phyloP scores from a whole-genome alignment of 129 eudicot species.

The Glebionis coronaria region DNA sequence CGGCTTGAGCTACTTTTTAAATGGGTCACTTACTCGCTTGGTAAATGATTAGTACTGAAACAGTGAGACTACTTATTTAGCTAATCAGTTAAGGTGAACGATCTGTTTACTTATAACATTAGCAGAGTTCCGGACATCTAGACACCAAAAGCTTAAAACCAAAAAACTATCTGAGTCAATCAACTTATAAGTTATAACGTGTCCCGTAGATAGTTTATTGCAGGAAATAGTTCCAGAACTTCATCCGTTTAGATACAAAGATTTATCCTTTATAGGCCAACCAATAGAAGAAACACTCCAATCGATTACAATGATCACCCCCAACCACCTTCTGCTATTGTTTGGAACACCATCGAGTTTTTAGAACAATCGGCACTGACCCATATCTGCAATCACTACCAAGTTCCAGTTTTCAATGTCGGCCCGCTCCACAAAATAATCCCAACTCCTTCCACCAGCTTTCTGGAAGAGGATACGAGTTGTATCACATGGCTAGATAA shows the following conservation, averaged over 20 bases:
- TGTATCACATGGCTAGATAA: conserved; percentile 51
- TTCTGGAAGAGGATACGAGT: conserved; percentile 29
- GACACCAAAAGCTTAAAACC: no score
- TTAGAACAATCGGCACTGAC: conserved; percentile 13
- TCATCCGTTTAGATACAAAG: conserved; percentile 36
- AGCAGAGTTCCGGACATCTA: no score
- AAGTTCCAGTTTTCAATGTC: conserved; percentile 35
- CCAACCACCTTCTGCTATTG: conserved; percentile 31
- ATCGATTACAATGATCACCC: background rate
- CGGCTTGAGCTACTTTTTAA: no score
- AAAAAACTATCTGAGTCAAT: background rate
- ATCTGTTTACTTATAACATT: no score
- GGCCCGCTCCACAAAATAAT: conserved; percentile 47
- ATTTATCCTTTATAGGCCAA: conserved; percentile 7
- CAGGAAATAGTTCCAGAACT: conserved; percentile 2
- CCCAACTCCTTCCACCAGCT: conserved; percentile 26
- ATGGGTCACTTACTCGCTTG: no score
- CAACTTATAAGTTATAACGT: background rate
- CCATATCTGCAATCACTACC: conserved; percentile 20
- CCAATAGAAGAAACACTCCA: background rate
- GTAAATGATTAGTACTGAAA: no score
- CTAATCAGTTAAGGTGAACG: no score
- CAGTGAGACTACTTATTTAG: no score
- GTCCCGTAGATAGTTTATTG: background rate
- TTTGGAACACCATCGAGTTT: conserved; percentile 38